Conservation (phyloP, 2,329 filamentous ascomycete genomes). For the Claviceps lovelessii region DNA sequence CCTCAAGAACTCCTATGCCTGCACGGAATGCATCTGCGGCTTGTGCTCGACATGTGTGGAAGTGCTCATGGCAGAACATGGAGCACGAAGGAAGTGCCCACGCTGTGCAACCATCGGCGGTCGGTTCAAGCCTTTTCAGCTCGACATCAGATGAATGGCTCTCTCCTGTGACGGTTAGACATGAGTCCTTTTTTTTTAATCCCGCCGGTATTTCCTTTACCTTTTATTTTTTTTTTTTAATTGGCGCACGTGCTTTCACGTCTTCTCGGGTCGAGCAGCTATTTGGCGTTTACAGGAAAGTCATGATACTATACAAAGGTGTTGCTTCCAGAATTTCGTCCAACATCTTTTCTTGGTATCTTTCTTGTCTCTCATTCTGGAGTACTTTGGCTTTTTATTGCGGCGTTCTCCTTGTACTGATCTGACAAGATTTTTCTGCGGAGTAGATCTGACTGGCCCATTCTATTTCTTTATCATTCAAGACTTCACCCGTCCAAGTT, state of each 20-base stretch:
- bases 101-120: conserved; percentile 66
- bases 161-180: conserved; percentile 3
- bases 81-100: conserved; percentile 62
- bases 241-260: no score
- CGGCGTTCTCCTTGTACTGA: neutral
- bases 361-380: neutral
- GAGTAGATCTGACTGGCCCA: neutral
- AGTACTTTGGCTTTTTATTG: neutral
- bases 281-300: neutral
- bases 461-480: neutral
- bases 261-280: neutral
- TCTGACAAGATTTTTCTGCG: neutral
- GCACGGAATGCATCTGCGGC: conserved; percentile 90
- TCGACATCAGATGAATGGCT: conserved; percentile 43
- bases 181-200: neutral
- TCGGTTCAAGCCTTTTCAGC: conserved; percentile 70
- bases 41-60: conserved; percentile 81
- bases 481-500: neutral
- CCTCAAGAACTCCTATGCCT: conserved; percentile 76
- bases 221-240: neutral
- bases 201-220: neutral
- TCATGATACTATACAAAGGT: neutral
- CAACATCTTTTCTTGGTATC: neutral
- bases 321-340: neutral
- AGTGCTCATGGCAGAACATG: conserved; percentile 61